Evolutionary conservation across 2,329 filamentous ascomycete genomes (phyloP).

Genomic region (Fusarium napiforme): DNA sequence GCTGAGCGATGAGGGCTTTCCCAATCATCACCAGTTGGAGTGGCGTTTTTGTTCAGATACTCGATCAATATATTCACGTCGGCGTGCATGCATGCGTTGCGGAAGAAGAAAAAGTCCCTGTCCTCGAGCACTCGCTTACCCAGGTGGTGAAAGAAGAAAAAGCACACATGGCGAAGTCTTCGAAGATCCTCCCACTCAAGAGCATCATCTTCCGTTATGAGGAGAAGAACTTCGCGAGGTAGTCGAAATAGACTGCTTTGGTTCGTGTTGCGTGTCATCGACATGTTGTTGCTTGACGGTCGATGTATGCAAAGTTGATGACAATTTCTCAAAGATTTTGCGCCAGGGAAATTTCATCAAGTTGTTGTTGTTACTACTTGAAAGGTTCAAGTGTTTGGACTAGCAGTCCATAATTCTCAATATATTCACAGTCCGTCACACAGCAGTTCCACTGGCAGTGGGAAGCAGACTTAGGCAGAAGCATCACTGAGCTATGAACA

Average conservation of each 20-base stretch:
- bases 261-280: not conserved
- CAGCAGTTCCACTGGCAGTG: not conserved
- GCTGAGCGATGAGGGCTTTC: not conserved
- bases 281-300: not conserved
- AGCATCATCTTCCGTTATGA: not conserved
- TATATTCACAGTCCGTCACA: not conserved
- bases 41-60: not conserved
- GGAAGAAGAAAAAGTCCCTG: not conserved
- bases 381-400: rapidly evolving
- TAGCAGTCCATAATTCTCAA: not conserved
- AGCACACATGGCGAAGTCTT: not conserved
- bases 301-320: not conserved
- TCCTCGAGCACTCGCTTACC: not conserved
- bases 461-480: not conserved
- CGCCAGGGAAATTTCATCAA: rapidly evolving
- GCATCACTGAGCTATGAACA: not conserved
- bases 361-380: not conserved
- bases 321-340: not conserved
- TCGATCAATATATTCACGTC: not conserved
- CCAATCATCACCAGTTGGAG: not conserved
- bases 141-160: not conserved
- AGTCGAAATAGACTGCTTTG: not conserved
- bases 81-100: not conserved
- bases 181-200: not conserved
- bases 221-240: not conserved